Percentiles rank a stretch among this genome's conserved stretches.
Evolutionary conservation across 2,329 filamentous ascomycete genomes (phyloP).

Genomic region (Exophiala viscosa): DNA sequence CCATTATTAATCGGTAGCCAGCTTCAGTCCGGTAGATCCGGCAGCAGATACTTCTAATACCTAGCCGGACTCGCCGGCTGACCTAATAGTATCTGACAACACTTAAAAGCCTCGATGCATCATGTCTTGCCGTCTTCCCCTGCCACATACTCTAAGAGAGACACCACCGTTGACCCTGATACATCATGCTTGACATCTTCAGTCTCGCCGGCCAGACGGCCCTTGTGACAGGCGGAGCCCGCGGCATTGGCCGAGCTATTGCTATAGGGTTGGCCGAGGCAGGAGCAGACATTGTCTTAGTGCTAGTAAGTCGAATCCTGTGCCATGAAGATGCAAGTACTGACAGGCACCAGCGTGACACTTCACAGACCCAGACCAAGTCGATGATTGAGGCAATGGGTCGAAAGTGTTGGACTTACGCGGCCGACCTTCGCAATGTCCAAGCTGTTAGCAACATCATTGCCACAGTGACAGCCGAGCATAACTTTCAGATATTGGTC

Average conservation of each 20-base stretch:
- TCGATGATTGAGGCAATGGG: constrained; percentile 9
- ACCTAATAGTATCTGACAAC: no score
- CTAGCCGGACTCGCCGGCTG: no score
- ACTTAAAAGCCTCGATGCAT: no score
- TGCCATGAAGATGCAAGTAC: not conserved
- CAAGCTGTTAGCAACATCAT: constrained; percentile 6
- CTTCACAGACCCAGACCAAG: constrained; percentile 9
- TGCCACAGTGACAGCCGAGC: not conserved
- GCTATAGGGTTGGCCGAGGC: constrained; percentile 44
- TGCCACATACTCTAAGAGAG: no score
- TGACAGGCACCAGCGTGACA: not conserved
- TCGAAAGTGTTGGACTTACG: constrained; percentile 13
- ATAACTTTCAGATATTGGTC: constrained; percentile 1
- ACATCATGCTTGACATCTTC: constrained; percentile 10
- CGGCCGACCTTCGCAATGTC: constrained; percentile 13
- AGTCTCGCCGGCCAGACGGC: constrained; percentile 37
- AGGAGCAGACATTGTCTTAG: constrained; percentile 43
- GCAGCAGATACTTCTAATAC: no score
- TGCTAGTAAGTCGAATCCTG: constrained; percentile 33
- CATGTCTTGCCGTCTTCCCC: no score
- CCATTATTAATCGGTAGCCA: no score
- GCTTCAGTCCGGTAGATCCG: no score
- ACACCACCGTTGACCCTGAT: no score
- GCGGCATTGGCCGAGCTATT: constrained; percentile 45
- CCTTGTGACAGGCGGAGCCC: constrained; percentile 43